Conservation (phyloP, 1,284 basidiomycete genomes). For the Moniliella sp. region DNA sequence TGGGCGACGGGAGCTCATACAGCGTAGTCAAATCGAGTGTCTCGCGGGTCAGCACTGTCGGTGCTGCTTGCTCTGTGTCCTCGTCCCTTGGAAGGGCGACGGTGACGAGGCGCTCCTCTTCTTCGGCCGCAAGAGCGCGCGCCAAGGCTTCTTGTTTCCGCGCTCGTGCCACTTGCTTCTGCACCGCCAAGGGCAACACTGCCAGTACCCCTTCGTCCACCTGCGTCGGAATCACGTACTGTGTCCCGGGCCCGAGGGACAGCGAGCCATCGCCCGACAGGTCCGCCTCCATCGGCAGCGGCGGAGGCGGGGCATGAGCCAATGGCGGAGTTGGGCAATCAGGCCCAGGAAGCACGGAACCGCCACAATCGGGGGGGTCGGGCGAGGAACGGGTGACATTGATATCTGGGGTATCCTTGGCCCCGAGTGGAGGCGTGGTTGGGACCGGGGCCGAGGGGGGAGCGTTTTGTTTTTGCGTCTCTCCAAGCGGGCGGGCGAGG, state of each 20-base stretch:
- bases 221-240: not conserved
- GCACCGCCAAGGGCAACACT: not conserved
- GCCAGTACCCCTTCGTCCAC: not conserved
- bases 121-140: not conserved
- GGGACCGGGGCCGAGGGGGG: not conserved
- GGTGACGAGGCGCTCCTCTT: not conserved
- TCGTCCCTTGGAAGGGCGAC: constrained; percentile 1
- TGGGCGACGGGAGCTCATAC: constrained; percentile 14
- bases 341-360: too few relatives aligned
- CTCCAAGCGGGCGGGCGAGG: constrained; percentile 2
- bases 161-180: not conserved
- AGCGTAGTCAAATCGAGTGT: constrained; percentile 23
- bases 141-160: constrained; percentile 1
- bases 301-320: not conserved
- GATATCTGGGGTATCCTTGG: not conserved
- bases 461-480: not conserved
- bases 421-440: not conserved
- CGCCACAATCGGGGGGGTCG: not conserved
- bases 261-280: not conserved
- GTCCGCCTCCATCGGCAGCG: not conserved
- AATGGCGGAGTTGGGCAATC: constrained; percentile 3
- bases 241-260: not conserved
- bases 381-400: not conserved
- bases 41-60: constrained; percentile 6
- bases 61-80: not conserved